A percentile compares a stretch with the other conserved stretches of the same genome.
phyloP scores from a whole-genome alignment of 2,329 filamentous ascomycete genomes.

The Huntiella savannae region DNA sequence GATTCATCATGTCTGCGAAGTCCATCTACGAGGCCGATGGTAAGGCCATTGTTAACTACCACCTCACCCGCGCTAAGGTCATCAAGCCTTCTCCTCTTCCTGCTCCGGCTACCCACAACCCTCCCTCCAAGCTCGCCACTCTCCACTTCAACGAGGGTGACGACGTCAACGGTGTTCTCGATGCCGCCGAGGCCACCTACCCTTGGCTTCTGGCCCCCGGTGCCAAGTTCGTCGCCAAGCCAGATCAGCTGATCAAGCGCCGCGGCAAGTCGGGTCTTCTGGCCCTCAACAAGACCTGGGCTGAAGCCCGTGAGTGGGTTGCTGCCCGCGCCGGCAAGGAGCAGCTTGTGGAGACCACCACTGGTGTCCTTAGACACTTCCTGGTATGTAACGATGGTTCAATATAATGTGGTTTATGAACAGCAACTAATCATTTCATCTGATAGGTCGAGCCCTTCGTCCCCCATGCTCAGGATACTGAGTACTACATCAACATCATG shows the following conservation, averaged over 20 bases:
- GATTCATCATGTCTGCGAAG: slow-evolving; percentile 42
- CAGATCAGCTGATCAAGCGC: slow-evolving; percentile 98
- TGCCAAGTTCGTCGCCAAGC: slow-evolving; percentile 94
- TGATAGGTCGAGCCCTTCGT: slow-evolving; percentile 71
- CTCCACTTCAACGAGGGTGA: slow-evolving; percentile 85
- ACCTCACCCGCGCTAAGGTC: slow-evolving; percentile 89
- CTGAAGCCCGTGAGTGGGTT: slow-evolving; percentile 86
- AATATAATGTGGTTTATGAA: too few relatives aligned
- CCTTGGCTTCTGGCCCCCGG: slow-evolving; percentile 76
- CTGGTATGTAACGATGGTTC: slow-evolving; percentile 27
- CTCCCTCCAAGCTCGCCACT: slow-evolving; percentile 74
- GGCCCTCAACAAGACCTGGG: slow-evolving; percentile 91
- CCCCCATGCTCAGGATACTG: slow-evolving; percentile 81
- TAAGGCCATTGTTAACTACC: slow-evolving; percentile 99
- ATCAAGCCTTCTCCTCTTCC: slow-evolving; percentile 97
- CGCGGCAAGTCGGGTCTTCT: slow-evolving; percentile 96
- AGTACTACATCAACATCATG: slow-evolving; percentile 99
- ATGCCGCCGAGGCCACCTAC: slow-evolving; percentile 92
- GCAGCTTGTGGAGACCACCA: slow-evolving; percentile 81
- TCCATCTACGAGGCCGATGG: slow-evolving; percentile 97
- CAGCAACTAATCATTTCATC: not conserved
- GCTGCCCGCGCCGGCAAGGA: slow-evolving; percentile 78
- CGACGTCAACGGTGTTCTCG: slow-evolving; percentile 63
- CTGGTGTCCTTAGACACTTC: slow-evolving; percentile 82
- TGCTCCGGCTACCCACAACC: slow-evolving; percentile 68